A percentile compares a stretch with the other conserved stretches of the same genome.
These are phyloP conservation scores for Lophiotrema nucula DNA, from an alignment of 495 filamentous ascomycete species.

Conservation along the genomic window DNA sequence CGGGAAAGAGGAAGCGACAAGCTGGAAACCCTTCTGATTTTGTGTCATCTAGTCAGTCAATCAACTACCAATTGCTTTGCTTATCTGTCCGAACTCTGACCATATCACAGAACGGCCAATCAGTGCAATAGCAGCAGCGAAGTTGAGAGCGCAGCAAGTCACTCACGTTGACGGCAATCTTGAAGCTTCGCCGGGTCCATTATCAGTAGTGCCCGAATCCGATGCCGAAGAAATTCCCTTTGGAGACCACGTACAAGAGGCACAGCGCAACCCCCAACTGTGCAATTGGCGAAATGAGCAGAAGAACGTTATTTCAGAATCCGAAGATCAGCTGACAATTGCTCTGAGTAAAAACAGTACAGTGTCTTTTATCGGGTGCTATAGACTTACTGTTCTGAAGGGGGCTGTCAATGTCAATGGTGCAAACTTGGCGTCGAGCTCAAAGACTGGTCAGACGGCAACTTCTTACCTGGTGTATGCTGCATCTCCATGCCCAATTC, in stretches of 20 bases:
- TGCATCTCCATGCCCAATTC: no score
- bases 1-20: constrained; percentile 19
- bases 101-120: no score
- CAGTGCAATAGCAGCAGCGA: constrained; percentile 29
- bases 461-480: no score
- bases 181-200: background rate
- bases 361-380: constrained; percentile 17
- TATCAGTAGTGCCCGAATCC: background rate
- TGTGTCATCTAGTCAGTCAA: no score
- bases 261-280: constrained; percentile 5
- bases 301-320: constrained; percentile 4
- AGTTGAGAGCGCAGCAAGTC: background rate
- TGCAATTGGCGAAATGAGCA: constrained; percentile 16
- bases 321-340: constrained; percentile 5
- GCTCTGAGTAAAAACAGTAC: constrained; percentile 10
- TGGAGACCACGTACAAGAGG: background rate
- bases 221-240: background rate
- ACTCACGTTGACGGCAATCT: background rate
- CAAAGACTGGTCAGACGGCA: background rate
- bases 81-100: no score
- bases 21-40: no score
- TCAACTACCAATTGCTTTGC: no score
- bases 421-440: constrained; percentile 14
- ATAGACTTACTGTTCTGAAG: constrained; percentile 13
- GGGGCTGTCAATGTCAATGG: constrained; percentile 27